Percentiles rank a stretch among this genome's conserved stretches.
Evolutionary conservation across 129 eudicot genomes (phyloP).

Genomic region (Helichrysum umbraculigerum): DNA sequence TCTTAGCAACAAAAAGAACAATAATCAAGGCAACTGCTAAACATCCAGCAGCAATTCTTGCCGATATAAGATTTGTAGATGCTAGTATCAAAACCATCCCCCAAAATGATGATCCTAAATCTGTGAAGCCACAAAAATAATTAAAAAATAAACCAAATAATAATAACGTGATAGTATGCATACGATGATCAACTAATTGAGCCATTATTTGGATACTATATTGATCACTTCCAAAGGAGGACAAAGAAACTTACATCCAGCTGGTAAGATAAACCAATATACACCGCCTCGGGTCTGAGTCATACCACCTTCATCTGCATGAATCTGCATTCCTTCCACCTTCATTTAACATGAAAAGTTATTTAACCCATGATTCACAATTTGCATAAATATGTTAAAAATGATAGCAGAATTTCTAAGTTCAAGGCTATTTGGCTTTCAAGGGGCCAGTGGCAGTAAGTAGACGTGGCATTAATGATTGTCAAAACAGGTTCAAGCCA

Average conservation of each 20-base stretch:
- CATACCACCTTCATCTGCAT: conserved; percentile 66
- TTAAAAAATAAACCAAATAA: neutral
- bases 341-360: conserved; percentile 24
- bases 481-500: neutral
- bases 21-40: conserved; percentile 58
- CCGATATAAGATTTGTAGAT: conserved; percentile 77
- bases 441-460: neutral
- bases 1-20: conserved; percentile 65
- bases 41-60: conserved; percentile 97
- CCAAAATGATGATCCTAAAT: conserved; percentile 98
- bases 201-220: neutral
- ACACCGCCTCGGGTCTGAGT: conserved; percentile 63
- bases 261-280: conserved; percentile 65
- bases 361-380: conserved; percentile 3
- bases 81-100: conserved; percentile 93
- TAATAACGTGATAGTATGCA: neutral
- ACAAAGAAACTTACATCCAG: conserved; percentile 48
- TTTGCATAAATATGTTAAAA: neutral
- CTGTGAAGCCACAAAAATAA: conserved; percentile 31
- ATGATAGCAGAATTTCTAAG: neutral
- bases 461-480: neutral
- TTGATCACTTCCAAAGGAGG: neutral
- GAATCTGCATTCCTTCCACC: conserved; percentile 67
- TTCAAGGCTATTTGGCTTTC: neutral
- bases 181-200: neutral